phyloP scores from a whole-genome alignment of 2,329 filamentous ascomycete genomes.

The Phialophora expanda region DNA sequence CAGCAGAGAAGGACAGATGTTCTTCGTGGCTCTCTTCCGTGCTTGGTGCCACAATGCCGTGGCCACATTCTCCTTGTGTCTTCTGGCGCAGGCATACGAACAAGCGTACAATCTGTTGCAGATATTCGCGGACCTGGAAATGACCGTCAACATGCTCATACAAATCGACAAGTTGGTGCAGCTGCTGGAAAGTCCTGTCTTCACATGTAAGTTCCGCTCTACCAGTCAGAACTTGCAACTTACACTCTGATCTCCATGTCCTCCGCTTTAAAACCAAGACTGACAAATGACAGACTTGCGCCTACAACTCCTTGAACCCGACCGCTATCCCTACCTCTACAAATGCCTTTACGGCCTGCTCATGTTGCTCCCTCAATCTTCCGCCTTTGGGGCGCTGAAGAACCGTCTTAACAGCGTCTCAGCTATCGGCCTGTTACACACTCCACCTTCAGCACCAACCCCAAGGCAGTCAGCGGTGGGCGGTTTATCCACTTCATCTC shows the following conservation, averaged over 20 bases:
- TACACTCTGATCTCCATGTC: conserved; percentile 2
- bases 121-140: conserved; percentile 95
- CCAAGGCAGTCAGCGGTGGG: conserved; percentile 34
- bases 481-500: conserved; percentile 26
- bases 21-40: conserved; percentile 91
- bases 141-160: conserved; percentile 98
- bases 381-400: conserved; percentile 93
- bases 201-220: conserved; percentile 74
- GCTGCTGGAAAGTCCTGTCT: conserved; percentile 93
- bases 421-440: conserved; percentile 93
- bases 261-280: conserved; percentile 28
- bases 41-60: conserved; percentile 99
- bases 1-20: conserved; percentile 90
- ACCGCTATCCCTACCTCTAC: conserved; percentile 92
- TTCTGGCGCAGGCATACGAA: conserved; percentile 96
- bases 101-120: conserved; percentile 95
- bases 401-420: conserved; percentile 96
- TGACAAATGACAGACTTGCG: conserved; percentile 72
- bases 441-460: conserved; percentile 60
- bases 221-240: not conserved
- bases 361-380: conserved; percentile 98
- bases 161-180: conserved; percentile 99
- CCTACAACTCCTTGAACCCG: conserved; percentile 91
- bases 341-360: conserved; percentile 96
- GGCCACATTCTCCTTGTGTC: conserved; percentile 92